These are phyloP conservation scores for Suhomyces wounanorum DNA, from an alignment of 1,139 yeast species.

Conservation along the genomic window DNA sequence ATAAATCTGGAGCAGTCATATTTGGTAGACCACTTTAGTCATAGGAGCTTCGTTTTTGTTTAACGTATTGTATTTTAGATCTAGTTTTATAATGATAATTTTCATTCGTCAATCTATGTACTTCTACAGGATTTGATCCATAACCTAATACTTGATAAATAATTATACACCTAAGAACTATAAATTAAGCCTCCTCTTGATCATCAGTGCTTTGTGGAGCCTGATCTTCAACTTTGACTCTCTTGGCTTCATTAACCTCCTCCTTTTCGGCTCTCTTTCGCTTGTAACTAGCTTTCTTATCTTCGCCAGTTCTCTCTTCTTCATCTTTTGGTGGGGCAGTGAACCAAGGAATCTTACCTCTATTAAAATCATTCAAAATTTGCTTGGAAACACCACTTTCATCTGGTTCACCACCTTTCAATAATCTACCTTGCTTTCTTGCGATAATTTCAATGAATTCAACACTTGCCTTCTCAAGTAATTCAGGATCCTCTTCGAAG, in stretches of 20 bases:
- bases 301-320: conserved; percentile 53
- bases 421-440: conserved; percentile 84
- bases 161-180: conserved; percentile 15
- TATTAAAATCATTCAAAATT: conserved; percentile 88
- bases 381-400: conserved; percentile 91
- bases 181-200: conserved; percentile 9
- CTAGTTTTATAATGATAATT: conserved; percentile 5
- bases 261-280: conserved; percentile 53
- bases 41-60: conserved; percentile 1
- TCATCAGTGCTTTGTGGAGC: conserved; percentile 11
- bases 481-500: conserved; percentile 42
- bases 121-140: conserved; percentile 1
- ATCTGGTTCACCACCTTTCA: conserved; percentile 98
- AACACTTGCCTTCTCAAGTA: conserved; percentile 56
- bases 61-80: conserved; percentile 10
- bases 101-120: background rate
- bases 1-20: conserved; percentile 31
- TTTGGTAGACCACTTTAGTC: conserved; percentile 36
- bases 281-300: conserved; percentile 54
- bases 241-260: conserved; percentile 27
- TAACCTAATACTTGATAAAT: conserved; percentile 8
- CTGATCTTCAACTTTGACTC: conserved; percentile 21
- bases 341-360: conserved; percentile 99
- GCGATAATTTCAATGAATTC: conserved; percentile 91
- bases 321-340: conserved; percentile 86